Conservation (phyloP, 176 grass and related monocot species). For the Juncus inflexus region DNA sequence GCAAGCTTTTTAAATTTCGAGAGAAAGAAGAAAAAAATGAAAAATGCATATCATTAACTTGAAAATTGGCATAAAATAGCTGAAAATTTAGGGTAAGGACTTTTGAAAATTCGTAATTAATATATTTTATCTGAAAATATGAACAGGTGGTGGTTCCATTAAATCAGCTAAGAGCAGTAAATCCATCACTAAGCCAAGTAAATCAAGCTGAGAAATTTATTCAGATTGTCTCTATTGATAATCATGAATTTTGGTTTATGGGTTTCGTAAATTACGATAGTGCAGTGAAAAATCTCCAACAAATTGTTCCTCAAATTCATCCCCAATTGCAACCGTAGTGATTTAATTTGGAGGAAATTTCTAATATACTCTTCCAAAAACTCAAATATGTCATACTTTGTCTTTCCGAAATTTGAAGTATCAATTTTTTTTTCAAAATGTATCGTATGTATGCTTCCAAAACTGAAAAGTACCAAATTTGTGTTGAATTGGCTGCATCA, state of each 20-base stretch:
- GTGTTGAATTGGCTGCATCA: too few species aligned
- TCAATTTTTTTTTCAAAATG: too few species aligned
- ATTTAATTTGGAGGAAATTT: too few species aligned
- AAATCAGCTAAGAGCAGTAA: conserved; percentile 55
- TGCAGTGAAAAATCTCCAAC: conserved; percentile 55
- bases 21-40: neutral
- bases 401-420: too few species aligned
- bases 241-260: conserved; percentile 83
- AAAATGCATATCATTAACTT: neutral
- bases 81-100: neutral
- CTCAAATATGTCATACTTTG: too few species aligned
- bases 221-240: conserved; percentile 61
- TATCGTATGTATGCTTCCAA: too few species aligned
- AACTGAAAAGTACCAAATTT: too few species aligned
- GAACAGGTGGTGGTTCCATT: conserved; percentile 64
- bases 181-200: conserved; percentile 46
- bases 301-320: conserved; percentile 22
- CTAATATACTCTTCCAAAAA: too few species aligned
- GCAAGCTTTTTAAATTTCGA: neutral
- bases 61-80: neutral
- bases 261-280: conserved; percentile 75
- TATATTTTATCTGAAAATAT: neutral
- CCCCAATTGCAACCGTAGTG: neutral
- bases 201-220: conserved; percentile 76
- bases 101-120: neutral